These are phyloP conservation scores for Xylariaceae sp. DNA, from an alignment of 2,329 filamentous ascomycete species.

Conservation along the genomic window DNA sequence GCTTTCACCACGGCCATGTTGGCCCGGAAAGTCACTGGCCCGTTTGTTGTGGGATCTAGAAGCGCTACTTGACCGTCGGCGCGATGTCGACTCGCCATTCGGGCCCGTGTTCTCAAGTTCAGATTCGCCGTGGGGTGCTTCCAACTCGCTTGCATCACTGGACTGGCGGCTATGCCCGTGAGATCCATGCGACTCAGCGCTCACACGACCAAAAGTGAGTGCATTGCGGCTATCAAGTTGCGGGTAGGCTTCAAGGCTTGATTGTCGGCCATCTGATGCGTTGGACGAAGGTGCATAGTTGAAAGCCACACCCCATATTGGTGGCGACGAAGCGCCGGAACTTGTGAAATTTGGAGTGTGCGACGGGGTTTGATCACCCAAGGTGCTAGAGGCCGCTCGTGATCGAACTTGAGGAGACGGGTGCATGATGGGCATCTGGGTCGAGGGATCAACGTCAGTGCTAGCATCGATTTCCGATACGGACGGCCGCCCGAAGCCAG, in stretches of 20 bases:
- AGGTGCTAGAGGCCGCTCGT: conserved; percentile 19
- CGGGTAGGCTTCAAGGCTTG: conserved; percentile 27
- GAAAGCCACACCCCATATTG: conserved; percentile 18
- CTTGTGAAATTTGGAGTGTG: conserved; percentile 17
- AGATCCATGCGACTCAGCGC: conserved; percentile 22
- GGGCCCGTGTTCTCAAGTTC: conserved; percentile 36
- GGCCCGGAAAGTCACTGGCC: conserved; percentile 20
- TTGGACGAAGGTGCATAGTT: conserved; percentile 15
- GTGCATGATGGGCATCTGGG: conserved; percentile 24
- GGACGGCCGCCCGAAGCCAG: conserved; percentile 35
- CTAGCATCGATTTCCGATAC: conserved; percentile 42
- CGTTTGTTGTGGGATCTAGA: conserved; percentile 14
- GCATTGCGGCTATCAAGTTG: conserved; percentile 21
- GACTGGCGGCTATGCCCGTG: conserved; percentile 36
- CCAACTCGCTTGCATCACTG: conserved; percentile 43
- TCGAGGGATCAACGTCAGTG: conserved; percentile 40
- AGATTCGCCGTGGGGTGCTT: conserved; percentile 27
- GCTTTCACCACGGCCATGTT: conserved; percentile 11
- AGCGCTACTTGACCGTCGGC: conserved; percentile 31
- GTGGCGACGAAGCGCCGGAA: conserved; percentile 22
- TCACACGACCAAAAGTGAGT: conserved; percentile 22
- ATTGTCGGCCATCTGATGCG: conserved; percentile 22
- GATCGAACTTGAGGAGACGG: conserved; percentile 17
- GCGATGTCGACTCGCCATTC: conserved; percentile 32
- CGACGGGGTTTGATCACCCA: conserved; percentile 14